Base-by-base conservation (phyloP, 768 basidiomycete genomes). In the Pisolithus orientalis region DNA sequence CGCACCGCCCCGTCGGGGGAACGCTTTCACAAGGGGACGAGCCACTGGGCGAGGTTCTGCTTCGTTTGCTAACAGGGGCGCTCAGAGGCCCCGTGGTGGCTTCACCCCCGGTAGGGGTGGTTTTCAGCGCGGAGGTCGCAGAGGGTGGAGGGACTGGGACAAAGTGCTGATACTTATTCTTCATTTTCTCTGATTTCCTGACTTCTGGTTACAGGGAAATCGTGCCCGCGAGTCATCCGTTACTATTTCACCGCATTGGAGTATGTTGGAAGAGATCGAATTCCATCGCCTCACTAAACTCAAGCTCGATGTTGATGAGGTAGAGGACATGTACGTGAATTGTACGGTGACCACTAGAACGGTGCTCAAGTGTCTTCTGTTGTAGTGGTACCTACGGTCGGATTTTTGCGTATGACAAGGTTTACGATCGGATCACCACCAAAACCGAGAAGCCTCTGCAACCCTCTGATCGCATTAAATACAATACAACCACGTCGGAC, bases 401-500 rank as follows among this genome's bases (percentile, higher is more conserved):
- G 50, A 73, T 99, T 49, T 94, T 84, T 64, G 79, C 87, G 6
- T 99, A 97, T 70, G 94, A 98, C 59, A 95, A 95, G 68, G 73
- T 85, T 6, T 99, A 91, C 66, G 96, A 99, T 71, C 90, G 94
- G 51, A 80, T 98, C 65, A 94, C 87, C 43, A 96, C 96, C 45
- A 93, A 93, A 73, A 85, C 84, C 5, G 94, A 97, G 70, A 82
- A 83, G 54, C 87, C 94, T 46, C 79, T 99, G 27, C 93, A 97
- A 62, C 78, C 91, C 44, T 82, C 94, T 52, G 96, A 98, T 69
- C 87, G 93, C 53, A 89, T 96, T 68, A 89, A 92, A 65, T 99
- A 96, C 72, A 98, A 98, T 68, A 87, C 93, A 16, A 96, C 96
- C 0, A 97, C 96, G 21, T 94, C 93, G 14, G 96, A 99, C 61